phyloP scores from a whole-genome alignment of 2,329 filamentous ascomycete species.

The Monilinia polystroma region DNA sequence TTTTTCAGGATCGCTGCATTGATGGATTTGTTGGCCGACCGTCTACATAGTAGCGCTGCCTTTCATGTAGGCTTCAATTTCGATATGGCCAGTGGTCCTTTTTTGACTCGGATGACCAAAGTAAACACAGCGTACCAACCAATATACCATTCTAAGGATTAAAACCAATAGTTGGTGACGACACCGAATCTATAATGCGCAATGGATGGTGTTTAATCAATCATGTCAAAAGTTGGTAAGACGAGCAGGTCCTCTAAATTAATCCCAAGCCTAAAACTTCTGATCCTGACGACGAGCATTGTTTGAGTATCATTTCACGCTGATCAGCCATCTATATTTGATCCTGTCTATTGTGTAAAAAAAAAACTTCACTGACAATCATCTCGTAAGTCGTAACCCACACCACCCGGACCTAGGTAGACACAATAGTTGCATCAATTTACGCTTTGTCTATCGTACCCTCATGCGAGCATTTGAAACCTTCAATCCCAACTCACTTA shows the following conservation, averaged over 20 bases:
- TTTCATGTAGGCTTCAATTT: slow-evolving; percentile 16
- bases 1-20: slow-evolving; percentile 14
- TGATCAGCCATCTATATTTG: slow-evolving; percentile 3
- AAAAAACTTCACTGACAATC: background rate
- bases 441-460: slow-evolving; percentile 4
- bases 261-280: background rate
- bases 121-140: background rate
- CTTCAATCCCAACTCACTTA: slow-evolving; percentile 2
- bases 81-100: slow-evolving; percentile 7
- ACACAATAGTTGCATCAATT: slow-evolving; percentile 12
- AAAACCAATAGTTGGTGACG: slow-evolving; percentile 1
- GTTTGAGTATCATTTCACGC: slow-evolving; percentile 1
- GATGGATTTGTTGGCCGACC: background rate
- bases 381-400: background rate
- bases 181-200: background rate
- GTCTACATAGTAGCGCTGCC: background rate
- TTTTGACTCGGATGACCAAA: background rate
- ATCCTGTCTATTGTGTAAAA: slow-evolving; percentile 2
- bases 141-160: background rate
- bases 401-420: background rate
- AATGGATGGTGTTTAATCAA: no score
- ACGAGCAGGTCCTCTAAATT: background rate
- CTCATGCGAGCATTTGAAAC: slow-evolving; percentile 17
- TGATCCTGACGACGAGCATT: slow-evolving; percentile 1
- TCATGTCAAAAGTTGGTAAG: no score